Percentiles rank a stretch among this genome's conserved stretches.
phyloP scores from a whole-genome alignment of 1,139 yeast species.

The Insectozyma bohioensis region DNA sequence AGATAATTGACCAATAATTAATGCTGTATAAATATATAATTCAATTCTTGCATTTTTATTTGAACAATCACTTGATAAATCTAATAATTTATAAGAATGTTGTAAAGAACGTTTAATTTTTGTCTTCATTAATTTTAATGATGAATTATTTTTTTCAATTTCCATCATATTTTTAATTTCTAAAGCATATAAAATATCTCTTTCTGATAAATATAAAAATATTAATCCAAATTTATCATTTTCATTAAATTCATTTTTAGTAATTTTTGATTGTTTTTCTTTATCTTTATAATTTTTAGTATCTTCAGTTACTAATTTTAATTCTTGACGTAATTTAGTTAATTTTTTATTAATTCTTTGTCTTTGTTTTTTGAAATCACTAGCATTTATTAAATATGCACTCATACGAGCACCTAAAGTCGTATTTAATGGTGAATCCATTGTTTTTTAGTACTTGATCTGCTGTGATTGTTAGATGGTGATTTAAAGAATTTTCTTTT shows the following conservation, averaged over 20 bases:
- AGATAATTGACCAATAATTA: constrained; percentile 59
- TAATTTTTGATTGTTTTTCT: constrained; percentile 42
- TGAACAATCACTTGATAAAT: constrained; percentile 35
- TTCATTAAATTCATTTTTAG: constrained; percentile 44
- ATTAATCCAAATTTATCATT: constrained; percentile 50
- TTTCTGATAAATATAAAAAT: constrained; percentile 58
- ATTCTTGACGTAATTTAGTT: constrained; percentile 55
- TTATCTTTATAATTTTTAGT: constrained; percentile 53
- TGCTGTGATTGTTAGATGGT: too few species aligned
- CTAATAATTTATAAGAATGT: constrained; percentile 44
- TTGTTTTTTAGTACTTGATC: too few species aligned
- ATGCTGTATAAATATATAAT: constrained; percentile 55
- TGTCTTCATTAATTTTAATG: constrained; percentile 57
- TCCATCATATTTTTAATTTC: constrained; percentile 62
- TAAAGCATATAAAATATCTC: constrained; percentile 67
- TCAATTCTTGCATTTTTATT: constrained; percentile 44
- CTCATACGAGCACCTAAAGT: constrained; percentile 50
- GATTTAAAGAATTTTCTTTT: too few species aligned
- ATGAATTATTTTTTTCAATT: constrained; percentile 40
- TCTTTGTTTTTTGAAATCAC: constrained; percentile 52
- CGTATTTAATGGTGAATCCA: constrained; percentile 40
- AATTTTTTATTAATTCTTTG: constrained; percentile 46
- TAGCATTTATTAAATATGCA: constrained; percentile 51
- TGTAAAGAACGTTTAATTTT: constrained; percentile 66
- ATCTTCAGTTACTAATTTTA: constrained; percentile 57